phyloP scores from a whole-genome alignment of 345 rosid species.

The Alliaria petiolata region DNA sequence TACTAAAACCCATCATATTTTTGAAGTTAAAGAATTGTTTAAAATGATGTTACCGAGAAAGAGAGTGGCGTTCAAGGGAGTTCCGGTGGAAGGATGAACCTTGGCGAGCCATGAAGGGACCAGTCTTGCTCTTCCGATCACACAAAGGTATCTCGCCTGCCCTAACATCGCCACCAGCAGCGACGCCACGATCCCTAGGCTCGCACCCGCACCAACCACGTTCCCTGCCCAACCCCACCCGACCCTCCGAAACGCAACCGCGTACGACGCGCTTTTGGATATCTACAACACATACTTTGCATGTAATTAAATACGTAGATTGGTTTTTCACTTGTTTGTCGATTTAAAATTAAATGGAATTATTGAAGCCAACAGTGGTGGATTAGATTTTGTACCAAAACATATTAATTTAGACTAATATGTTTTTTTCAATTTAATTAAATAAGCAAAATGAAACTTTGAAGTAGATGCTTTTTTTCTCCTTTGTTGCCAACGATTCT shows the following conservation, averaged over 20 bases:
- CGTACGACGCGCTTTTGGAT: slow-evolving; percentile 52
- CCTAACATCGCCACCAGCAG: slow-evolving; percentile 95
- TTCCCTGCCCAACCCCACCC: slow-evolving; percentile 92
- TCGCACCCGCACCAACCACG: slow-evolving; percentile 89
- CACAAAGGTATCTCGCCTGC: slow-evolving; percentile 97
- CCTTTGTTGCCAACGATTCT: not conserved
- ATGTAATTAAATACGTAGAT: not conserved
- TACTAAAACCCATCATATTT: not conserved
- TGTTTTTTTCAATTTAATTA: not conserved
- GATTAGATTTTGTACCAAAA: not conserved
- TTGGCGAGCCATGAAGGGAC: slow-evolving; percentile 89
- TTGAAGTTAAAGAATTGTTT: not conserved
- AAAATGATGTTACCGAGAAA: slow-evolving; percentile 62
- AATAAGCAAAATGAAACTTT: not conserved
- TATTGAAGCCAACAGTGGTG: not conserved
- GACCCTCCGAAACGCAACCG: slow-evolving; percentile 55
- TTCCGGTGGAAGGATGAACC: slow-evolving; percentile 94
- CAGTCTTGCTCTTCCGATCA: slow-evolving; percentile 75
- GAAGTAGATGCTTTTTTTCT: not conserved
- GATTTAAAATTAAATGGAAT: not conserved
- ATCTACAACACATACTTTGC: slow-evolving; percentile 39
- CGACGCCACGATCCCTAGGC: slow-evolving; percentile 92
- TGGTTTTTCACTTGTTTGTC: not conserved
- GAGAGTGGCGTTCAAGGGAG: slow-evolving; percentile 92
- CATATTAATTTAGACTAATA: not conserved